Base-by-base conservation (phyloP, 2,329 filamentous ascomycete species). In the Fulvia fulva region DNA sequence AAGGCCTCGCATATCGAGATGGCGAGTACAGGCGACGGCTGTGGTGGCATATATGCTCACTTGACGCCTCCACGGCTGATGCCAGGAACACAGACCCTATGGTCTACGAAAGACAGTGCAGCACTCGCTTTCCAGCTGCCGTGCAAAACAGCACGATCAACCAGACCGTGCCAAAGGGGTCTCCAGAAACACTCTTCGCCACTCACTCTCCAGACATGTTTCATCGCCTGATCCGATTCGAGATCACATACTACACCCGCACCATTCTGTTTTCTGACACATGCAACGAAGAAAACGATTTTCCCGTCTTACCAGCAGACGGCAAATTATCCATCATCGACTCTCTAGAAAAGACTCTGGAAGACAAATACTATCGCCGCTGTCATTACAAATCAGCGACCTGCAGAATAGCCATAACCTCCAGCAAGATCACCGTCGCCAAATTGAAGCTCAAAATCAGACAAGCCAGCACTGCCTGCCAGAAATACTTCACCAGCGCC, bases 1-100 rank as follows among this genome's bases (percentile, higher is more conserved):
- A 58, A 21, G 60, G 60, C 30, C 44, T 58, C 19, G 23, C 47
- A 3, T 50, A 30, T 32, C 25, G n/a, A 50, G 63, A 65, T 30
- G 58, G 51, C 37, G 61, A 65, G 30, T 62, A 63, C 47, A 45
- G 61, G n/a, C 58, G 63, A 14, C 55, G 63, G 12, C 53, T 65
- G 7, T 65, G 63, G 63, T 65, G 63, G 63, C 63, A 65, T 46
- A 65, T 65, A 12, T 65, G 63, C 28, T 58, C 63, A 11, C 45
- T 65, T 2, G 63, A 65, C 47, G 59, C 63, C 9, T 56, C 51
- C n/a, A 57, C 59, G 7, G 63, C 63, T 1, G 63, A 65, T 30
- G 41, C 58, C 25, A 62, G 60, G 45, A 22, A 56, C 14, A 62
- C 55, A n/a, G 63, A 65, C 34, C 61, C 63, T 8, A 25, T 65